These are phyloP conservation scores for Tuber borchii DNA, from an alignment of 495 filamentous ascomycete genomes.

Conservation along the genomic window DNA sequence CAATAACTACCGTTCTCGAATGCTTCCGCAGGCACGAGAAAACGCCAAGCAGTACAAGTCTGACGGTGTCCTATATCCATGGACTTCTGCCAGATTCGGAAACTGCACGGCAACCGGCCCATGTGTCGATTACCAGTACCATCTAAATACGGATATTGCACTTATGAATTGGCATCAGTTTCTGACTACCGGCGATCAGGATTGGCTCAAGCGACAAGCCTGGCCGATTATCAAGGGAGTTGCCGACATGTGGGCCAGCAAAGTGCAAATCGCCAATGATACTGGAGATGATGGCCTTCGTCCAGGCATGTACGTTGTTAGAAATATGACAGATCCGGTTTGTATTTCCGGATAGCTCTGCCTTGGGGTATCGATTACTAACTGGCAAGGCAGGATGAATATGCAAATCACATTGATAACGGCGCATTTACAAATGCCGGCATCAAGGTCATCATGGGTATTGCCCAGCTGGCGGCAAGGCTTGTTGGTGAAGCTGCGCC, in stretches of 20 bases:
- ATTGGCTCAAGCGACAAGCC: slow-evolving; percentile 47
- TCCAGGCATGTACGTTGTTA: slow-evolving; percentile 45
- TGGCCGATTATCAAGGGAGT: slow-evolving; percentile 49
- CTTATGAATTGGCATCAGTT: slow-evolving; percentile 51
- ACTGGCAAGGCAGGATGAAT: slow-evolving; percentile 53
- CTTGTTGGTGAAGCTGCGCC: slow-evolving; percentile 53
- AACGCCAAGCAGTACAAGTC: slow-evolving; percentile 49
- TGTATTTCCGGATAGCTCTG: slow-evolving; percentile 22
- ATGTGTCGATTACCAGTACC: slow-evolving; percentile 58
- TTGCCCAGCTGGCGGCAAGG: slow-evolving; percentile 54
- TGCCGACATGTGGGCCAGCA: slow-evolving; percentile 47
- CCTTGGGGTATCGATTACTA: slow-evolving; percentile 6
- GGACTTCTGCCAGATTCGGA: slow-evolving; percentile 55
- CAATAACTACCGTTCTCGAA: slow-evolving; percentile 49
- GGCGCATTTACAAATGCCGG: slow-evolving; percentile 68
- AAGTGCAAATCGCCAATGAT: slow-evolving; percentile 46
- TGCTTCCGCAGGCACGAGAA: slow-evolving; percentile 48
- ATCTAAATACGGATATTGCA: slow-evolving; percentile 68
- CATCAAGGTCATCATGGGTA: slow-evolving; percentile 53
- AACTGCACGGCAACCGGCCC: slow-evolving; percentile 58
- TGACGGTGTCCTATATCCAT: slow-evolving; percentile 51
- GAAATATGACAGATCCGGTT: slow-evolving; percentile 73
- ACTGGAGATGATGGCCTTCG: slow-evolving; percentile 41
- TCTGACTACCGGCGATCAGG: slow-evolving; percentile 48
- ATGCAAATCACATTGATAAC: slow-evolving; percentile 64